Base-by-base conservation (phyloP, 2,329 filamentous ascomycete genomes). In the Ophiostoma triangulosporum region DNA sequence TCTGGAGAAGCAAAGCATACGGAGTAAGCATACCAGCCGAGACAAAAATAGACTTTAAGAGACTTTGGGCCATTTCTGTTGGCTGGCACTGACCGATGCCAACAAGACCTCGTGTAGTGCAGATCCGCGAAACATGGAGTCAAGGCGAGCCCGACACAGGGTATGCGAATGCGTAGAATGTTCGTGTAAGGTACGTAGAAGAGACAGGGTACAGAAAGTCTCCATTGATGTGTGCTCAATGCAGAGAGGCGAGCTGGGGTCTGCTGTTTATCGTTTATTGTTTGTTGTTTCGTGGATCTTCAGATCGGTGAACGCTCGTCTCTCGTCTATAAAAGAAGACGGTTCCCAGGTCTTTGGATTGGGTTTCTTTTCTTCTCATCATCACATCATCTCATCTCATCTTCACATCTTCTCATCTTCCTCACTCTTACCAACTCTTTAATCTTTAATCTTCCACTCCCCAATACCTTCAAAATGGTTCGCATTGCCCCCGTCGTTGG, bases 401-500 rank as follows among this genome's bases (percentile, higher is more conserved):
- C 32, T 29, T 6, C 3, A 22, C n/a, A n/a, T n/a, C n/a, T 43
- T 24, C 12, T 14, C 35, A 38, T 11, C n/a, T 12, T 1, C 22
- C 12, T 26, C n/a, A n/a, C 36, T 36, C 36, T 14, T 14, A 29
- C n/a, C n/a, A 12, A 8, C 15, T 31, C 7, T 32, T 11, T 31
- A 4, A 40, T 36, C 26, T 26, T 51, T 22, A 14, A 35, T n/a
- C 45, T 38, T 45, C n/a, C 35, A 32, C 22, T 26, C 45, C n/a
- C 6, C 45, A 48, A 24, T 15, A 48, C 9, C 29, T 15, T 14
- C 43, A 54, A 33, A 43, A 54, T 54, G 52, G 46, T 45, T 31
- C n/a, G 35, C 14, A 58, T 57, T 54, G 29, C 50, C 29, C 9
- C 50, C 17, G n/a, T 48, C 35, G 17, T 50, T 40, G 22, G 54